Conservation (phyloP, 495 filamentous ascomycete species). For the Endocarpon pusillum region DNA sequence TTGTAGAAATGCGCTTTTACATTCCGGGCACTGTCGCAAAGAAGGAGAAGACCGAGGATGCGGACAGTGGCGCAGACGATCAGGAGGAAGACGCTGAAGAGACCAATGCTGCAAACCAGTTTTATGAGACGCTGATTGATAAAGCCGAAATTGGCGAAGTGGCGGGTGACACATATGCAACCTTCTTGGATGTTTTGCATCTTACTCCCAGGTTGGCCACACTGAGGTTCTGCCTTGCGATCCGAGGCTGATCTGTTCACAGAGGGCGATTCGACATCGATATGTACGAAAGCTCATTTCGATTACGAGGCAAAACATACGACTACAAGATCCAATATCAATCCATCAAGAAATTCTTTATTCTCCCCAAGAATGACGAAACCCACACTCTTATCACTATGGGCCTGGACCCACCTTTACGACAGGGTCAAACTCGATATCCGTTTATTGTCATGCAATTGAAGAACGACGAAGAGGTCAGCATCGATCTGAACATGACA, state of each 20-base stretch:
- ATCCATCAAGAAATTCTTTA: constrained; percentile 94
- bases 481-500: constrained; percentile 93
- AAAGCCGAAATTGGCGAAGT: constrained; percentile 99
- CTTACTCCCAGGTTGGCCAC: constrained; percentile 72
- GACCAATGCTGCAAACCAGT: constrained; percentile 83
- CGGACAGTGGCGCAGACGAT: constrained; percentile 50
- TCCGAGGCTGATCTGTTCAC: constrained; percentile 16
- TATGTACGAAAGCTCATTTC: constrained; percentile 97
- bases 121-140: constrained; percentile 94
- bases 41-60: constrained; percentile 62
- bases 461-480: constrained; percentile 94
- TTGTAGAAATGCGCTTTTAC: constrained; percentile 98
- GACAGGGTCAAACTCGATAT: constrained; percentile 95
- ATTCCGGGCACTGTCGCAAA: constrained; percentile 82
- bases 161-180: constrained; percentile 90
- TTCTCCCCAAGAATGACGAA: constrained; percentile 94
- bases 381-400: constrained; percentile 87
- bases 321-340: constrained; percentile 99
- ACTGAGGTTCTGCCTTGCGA: background rate
- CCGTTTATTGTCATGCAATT: constrained; percentile 99
- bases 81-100: constrained; percentile 60
- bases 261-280: constrained; percentile 99
- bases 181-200: constrained; percentile 92
- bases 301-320: constrained; percentile 95
- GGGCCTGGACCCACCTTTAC: constrained; percentile 85